These are phyloP conservation scores for Silybum marianum DNA, from an alignment of 129 eudicot genomes.

Conservation along the genomic window DNA sequence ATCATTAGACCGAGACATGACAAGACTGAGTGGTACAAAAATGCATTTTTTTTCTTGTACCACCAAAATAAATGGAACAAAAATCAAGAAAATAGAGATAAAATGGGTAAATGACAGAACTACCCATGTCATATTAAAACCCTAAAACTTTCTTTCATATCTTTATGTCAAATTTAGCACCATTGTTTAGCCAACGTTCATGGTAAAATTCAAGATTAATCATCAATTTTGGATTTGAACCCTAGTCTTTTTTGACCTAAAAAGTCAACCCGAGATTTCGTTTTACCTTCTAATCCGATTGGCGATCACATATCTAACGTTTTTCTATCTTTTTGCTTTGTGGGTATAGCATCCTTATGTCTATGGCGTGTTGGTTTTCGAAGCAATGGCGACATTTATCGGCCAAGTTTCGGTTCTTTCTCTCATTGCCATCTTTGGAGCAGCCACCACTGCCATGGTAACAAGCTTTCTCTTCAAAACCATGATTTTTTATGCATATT, in stretches of 20 bases:
- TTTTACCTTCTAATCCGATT: neutral
- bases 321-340: slow-evolving; percentile 12
- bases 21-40: no score
- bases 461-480: neutral
- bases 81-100: no score
- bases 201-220: neutral
- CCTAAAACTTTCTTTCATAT: no score
- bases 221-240: neutral
- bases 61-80: no score
- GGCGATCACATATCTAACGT: neutral
- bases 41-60: no score
- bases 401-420: slow-evolving; percentile 83
- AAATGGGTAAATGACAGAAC: no score
- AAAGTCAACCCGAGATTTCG: neutral
- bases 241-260: neutral
- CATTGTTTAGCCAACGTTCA: neutral
- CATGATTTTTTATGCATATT: neutral
- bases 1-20: no score
- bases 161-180: no score
- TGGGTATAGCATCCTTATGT: slow-evolving; percentile 75
- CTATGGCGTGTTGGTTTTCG: slow-evolving; percentile 69
- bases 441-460: slow-evolving; percentile 90
- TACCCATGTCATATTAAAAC: no score
- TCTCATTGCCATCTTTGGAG: slow-evolving; percentile 76
- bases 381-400: slow-evolving; percentile 79